Conservation (phyloP, 2,329 filamentous ascomycete genomes). For the Fusarium camptoceras region DNA sequence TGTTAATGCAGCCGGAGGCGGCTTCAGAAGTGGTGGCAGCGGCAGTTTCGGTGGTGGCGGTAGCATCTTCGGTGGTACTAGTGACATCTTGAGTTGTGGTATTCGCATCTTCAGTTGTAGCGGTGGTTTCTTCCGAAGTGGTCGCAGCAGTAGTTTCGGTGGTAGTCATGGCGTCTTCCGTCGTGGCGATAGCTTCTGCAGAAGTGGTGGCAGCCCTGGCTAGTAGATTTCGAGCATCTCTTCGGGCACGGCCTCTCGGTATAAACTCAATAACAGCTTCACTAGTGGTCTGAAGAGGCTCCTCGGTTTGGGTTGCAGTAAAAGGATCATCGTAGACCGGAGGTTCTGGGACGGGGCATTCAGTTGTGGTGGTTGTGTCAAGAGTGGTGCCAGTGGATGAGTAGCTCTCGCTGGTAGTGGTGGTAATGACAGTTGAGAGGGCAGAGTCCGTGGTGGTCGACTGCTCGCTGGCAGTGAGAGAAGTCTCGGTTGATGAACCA, state of each 20-base stretch:
- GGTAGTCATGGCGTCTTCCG: not conserved
- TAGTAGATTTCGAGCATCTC: not conserved
- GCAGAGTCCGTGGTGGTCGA: not conserved
- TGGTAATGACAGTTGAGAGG: not conserved
- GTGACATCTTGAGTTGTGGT: not conserved
- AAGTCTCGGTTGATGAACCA: not conserved
- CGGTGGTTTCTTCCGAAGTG: not conserved
- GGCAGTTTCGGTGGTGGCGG: not conserved
- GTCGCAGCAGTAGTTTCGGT: not conserved
- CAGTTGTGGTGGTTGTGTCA: not conserved
- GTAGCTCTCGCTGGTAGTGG: not conserved
- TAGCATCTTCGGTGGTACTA: not conserved
- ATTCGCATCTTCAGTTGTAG: not conserved
- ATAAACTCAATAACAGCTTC: not conserved
- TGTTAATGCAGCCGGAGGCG: not conserved
- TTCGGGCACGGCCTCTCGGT: not conserved
- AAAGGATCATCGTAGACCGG: not conserved
- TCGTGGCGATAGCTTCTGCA: not conserved
- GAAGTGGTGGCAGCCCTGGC: not conserved
- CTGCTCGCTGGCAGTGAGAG: not conserved
- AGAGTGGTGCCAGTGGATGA: not conserved
- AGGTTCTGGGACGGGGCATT: not conserved
- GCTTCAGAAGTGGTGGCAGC: not conserved
- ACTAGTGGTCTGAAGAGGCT: not conserved
- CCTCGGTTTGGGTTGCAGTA: not conserved